Evolutionary conservation across 2,329 filamentous ascomycete species (phyloP).

Genomic region (Pseudodiploospora longispora): DNA sequence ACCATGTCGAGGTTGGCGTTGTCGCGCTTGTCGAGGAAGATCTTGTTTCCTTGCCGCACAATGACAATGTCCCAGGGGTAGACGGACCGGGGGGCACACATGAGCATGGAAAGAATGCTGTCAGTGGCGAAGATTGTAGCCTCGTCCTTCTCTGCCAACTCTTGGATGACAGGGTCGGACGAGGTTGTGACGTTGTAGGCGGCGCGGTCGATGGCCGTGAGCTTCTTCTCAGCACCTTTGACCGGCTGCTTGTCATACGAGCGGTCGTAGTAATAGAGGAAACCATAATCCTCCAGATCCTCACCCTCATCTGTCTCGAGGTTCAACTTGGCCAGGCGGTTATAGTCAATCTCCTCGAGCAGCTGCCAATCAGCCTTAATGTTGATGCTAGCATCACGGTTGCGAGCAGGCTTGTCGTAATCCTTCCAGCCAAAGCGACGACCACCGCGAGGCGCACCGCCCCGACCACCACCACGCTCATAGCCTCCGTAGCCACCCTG

Average conservation of each 20-base stretch:
- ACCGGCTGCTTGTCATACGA: constrained; percentile 89
- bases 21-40: constrained; percentile 98
- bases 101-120: constrained; percentile 96
- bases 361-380: constrained; percentile 94
- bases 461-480: constrained; percentile 64
- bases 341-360: constrained; percentile 98
- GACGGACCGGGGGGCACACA: constrained; percentile 93
- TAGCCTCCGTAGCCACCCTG: constrained; percentile 51
- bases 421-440: constrained; percentile 97
- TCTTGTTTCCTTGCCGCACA: constrained; percentile 84
- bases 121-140: constrained; percentile 96
- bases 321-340: constrained; percentile 89
- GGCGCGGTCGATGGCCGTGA: constrained; percentile 83
- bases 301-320: constrained; percentile 91
- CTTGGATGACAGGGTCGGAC: constrained; percentile 92
- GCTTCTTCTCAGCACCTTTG: constrained; percentile 79
- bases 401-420: constrained; percentile 94
- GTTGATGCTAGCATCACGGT: constrained; percentile 91
- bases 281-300: constrained; percentile 90
- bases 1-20: constrained; percentile 93
- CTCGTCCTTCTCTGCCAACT: constrained; percentile 90
- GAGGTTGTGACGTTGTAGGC: constrained; percentile 98
- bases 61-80: constrained; percentile 99
- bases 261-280: constrained; percentile 97
- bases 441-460: constrained; percentile 60